Evolutionary conservation across 2,329 filamentous ascomycete genomes (phyloP), one percentile per base, ranked within the genome.

Genomic region (Ceratocystis harringtonii): DNA sequence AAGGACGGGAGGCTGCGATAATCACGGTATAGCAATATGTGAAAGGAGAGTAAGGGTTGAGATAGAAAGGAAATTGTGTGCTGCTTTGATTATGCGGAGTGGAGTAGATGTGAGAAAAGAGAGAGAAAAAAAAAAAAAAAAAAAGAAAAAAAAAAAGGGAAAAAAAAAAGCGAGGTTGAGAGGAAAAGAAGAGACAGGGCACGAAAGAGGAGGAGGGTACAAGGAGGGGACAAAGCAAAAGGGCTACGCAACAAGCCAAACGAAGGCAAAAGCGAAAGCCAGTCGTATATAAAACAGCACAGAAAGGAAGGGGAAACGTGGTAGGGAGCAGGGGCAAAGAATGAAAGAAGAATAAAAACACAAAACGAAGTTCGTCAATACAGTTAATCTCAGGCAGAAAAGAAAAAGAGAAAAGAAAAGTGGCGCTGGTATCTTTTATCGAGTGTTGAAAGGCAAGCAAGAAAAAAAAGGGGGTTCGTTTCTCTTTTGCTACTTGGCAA

Each of bases 1-100:
- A 7, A n/a, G 45, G 19, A 22, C 17, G 45, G 2, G 17, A 48
- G 25, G 10, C n/a, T 22, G 19, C 50, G 25, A 25, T 15, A 64
- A 25, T 15, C 57, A 36, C 55, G 15, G 43, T 44, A 44, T 36
- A n/a, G 45, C 12, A 57, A 36, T 43, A 17, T 28, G 63, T 43
- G 50, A 64, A 64, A 64, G 52, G 63, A 60, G 63, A 60, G 36
- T 15, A 41, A 12, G 36, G 63, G 32, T 60, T 58, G 55, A 64
- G 63, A 41, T 60, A 5, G 63, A 28, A 48, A 60, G 63, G 52
- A 64, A 64, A 58, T 60, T 58, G 52, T 45, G 55, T 58, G 30
- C 30, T 32, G 25, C 55, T 36, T 45, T 61, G 32, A 61, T 61
- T 45, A 43, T 61, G 62, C 48, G 62, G 41, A 50, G 45, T 6